Percentiles rank a stretch among this genome's conserved stretches.
These are phyloP conservation scores for Scheffersomyces cryptocercus DNA, from an alignment of 1,139 yeast genomes.

Conservation along the genomic window DNA sequence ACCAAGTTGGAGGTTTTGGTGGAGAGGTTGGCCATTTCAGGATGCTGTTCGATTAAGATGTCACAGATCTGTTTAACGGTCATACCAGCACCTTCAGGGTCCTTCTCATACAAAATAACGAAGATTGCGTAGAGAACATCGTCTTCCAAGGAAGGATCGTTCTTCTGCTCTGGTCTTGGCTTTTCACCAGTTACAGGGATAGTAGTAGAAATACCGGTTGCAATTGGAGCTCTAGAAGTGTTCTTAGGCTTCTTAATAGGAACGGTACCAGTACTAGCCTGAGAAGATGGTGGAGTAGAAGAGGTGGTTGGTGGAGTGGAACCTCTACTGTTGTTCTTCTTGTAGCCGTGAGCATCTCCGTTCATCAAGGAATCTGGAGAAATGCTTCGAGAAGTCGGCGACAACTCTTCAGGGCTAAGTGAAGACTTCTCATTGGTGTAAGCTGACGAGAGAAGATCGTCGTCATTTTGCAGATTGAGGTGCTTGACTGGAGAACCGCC, in stretches of 20 bases:
- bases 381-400: constrained; percentile 44
- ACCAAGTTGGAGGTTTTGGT: constrained; percentile 82
- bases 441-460: constrained; percentile 2
- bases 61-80: constrained; percentile 85
- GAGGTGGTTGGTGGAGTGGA: constrained; percentile 17
- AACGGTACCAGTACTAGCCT: constrained; percentile 2
- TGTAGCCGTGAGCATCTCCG: constrained; percentile 18
- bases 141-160: constrained; percentile 66
- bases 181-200: constrained; percentile 82
- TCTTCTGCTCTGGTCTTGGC: constrained; percentile 66
- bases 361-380: constrained; percentile 47
- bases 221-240: constrained; percentile 48
- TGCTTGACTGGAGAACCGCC: constrained; percentile 1
- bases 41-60: constrained; percentile 67
- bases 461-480: neutral
- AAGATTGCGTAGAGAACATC: constrained; percentile 75
- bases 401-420: constrained; percentile 27
- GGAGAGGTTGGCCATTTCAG: constrained; percentile 76
- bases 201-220: constrained; percentile 73
- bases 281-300: constrained; percentile 12
- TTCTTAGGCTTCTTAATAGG: constrained; percentile 36
- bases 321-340: constrained; percentile 15
- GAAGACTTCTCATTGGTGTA: constrained; percentile 22
- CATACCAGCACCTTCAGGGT: constrained; percentile 72
- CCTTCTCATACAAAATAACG: constrained; percentile 66